Base-by-base conservation (phyloP, 2,329 filamentous ascomycete species). In the Aspergillus unguis region DNA sequence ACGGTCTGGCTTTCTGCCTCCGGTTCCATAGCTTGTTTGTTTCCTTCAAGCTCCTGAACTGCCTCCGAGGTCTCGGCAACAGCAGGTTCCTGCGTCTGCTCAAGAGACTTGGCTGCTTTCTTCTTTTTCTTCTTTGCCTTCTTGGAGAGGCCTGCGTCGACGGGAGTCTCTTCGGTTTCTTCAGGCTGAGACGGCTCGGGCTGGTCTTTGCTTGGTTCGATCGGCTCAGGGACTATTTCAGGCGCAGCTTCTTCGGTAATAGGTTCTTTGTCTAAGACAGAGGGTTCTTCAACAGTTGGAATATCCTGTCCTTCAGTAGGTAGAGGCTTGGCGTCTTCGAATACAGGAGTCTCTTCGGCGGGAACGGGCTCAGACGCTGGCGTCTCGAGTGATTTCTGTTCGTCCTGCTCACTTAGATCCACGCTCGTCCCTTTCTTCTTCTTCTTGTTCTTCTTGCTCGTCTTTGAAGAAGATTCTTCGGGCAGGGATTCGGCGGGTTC, bases 361-460 rank as follows among this genome's bases (percentile, higher is more conserved):
- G 9, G 43, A 11, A 10, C 10, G 6, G 31, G 6, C n/a, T 32
- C 10, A 5, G 27, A 6, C 10, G 36, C 28, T 3, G 37, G 32
- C 8, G 44, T 37, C 26, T 52, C 41, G 26, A 32, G 47, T 11
- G 37, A 23, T 47, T 48, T n/a, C 9, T 50, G 41, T 33, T 52
- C 33, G 7, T 65, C 63, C 6, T 58, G 48, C 46, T 48, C 48
- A 43, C 49, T 36, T 35, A 55, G n/a, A 29, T 62, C 55, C 31
- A 52, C 41, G 42, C 43, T 58, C 49, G 61, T 60, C 42, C 50
- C 59, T 59, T 60, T 69, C 58, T 69, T 67, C 54, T 68, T 69
- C 53, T 70, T 71, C 53, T 71, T 73, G 54, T 68, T 68, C 55
- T 68, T 72, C 47, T 68, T 62, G 56, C 66, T 67, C 57, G 68